Evolutionary conservation across 2,329 filamentous ascomycete species (phyloP), one percentile per base, ranked within the genome.

Genomic region (Fusarium decemcellulare): DNA sequence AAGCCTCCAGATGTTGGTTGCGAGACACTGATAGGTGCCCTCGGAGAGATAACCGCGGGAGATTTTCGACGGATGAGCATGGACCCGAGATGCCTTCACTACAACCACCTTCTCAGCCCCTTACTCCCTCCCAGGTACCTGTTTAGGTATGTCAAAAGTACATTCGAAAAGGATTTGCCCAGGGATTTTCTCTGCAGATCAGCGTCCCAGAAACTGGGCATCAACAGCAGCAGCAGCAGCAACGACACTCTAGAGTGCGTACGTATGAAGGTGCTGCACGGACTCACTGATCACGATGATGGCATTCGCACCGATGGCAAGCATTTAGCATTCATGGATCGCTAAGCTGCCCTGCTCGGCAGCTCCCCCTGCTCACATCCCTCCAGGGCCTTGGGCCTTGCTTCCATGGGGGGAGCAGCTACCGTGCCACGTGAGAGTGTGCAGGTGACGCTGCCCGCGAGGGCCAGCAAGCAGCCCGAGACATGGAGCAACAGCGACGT

Each of bases 251-350:
- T 23, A 23, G 18, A 23, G 18, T 23, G 47, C 15, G n/a, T 8
- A 40, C 12, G 18, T 37, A 52, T 34, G 39, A 18, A 36, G 42
- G 36, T 36, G 29, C 62, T 58, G 65, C 61, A 68, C 66, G 50
- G 66, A 59, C 18, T 23, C 66, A 69, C 55, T 67, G 67, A 67
- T 69, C 67, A 70, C 62, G 53, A 63, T 48, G 50, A 65, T 64
- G 50, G 52, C 59, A 68, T 65, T 56, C 59, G 48, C 46, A 66
- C 14, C 56, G 39, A 66, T 65, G 40, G 30, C 30, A 52, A 60
- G 27, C 46, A 50, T 43, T 58, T 34, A 64, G 44, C 46, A 52
- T n/a, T 57, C 27, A 51, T 59, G n/a, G 29, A 29, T 34, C 47
- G 18, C 9, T 36, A 40, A 40, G 15, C 37, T 40, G 15, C 37